Evolutionary conservation across 177 flowering plant species (phyloP).

Genomic region (Telopea speciosissima): DNA sequence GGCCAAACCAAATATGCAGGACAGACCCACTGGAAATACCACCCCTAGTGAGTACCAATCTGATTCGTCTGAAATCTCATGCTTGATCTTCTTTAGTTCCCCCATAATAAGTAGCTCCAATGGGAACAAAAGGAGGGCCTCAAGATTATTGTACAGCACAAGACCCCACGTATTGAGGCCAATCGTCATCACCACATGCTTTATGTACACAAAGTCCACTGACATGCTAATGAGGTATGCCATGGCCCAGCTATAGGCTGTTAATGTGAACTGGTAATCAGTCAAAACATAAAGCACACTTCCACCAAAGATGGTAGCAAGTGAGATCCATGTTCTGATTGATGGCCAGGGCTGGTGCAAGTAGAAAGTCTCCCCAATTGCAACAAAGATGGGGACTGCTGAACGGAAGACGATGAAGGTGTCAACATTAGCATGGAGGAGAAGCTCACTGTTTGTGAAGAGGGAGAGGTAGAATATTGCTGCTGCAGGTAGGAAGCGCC

Average conservation of each 20-base stretch:
- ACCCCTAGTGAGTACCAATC: constrained; percentile 73
- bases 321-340: constrained; percentile 71
- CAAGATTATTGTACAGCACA: constrained; percentile 89
- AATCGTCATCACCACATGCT: constrained; percentile 96
- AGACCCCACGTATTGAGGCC: constrained; percentile 91
- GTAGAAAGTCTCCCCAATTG: constrained; percentile 79
- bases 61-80: constrained; percentile 60
- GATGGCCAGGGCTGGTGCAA: constrained; percentile 95
- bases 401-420: constrained; percentile 92
- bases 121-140: constrained; percentile 79
- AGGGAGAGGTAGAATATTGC: constrained; percentile 84
- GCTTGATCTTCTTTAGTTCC: constrained; percentile 83
- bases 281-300: constrained; percentile 81
- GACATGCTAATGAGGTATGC: constrained; percentile 91
- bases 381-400: constrained; percentile 84
- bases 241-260: constrained; percentile 83
- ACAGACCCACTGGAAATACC: constrained; percentile 73
- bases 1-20: constrained; percentile 80
- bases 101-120: constrained; percentile 87
- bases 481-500: constrained; percentile 89
- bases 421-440: constrained; percentile 86
- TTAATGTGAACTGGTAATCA: constrained; percentile 81
- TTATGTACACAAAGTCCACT: constrained; percentile 85
- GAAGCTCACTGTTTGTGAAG: constrained; percentile 89
- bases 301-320: constrained; percentile 80